Evolutionary conservation across 1,139 yeast species (phyloP), one percentile per base, ranked within the genome.

Genomic region (Schwanniomyces etchellsii): DNA sequence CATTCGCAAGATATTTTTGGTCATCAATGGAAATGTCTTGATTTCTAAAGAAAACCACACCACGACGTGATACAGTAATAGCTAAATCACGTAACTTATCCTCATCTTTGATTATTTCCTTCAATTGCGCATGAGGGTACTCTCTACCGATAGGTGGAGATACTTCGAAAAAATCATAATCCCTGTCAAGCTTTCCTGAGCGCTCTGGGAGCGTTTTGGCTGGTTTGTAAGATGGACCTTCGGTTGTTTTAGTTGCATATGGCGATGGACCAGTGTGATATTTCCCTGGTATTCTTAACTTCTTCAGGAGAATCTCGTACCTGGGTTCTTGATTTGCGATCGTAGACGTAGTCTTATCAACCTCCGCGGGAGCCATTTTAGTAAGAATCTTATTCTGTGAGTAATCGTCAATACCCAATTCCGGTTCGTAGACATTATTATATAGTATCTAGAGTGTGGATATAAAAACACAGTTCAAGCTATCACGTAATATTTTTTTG

Each of bases 201-300:
- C 34, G 36, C 18, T 30, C 11, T 12, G 28, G 28, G 13, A 26
- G 16, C 9, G 15, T 4, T 5, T 25, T 24, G 7, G n/a, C 20
- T 12, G 31, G 30, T 15, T 34, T 25, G 23, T 34, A 34, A 15
- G 35, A 33, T 11, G 35, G 35, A 5, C 35, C 35, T 14, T 30
- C 34, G 2, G 16, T 22, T 12, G 14, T 16, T 11, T 24, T 30
- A n/a, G 29, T 33, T n/a, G 35, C 33, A 14, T 33, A 27, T 9
- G 35, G 35, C 3, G 35, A 33, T 7, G 35, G 33, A 14, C 35
- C 35, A 4, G 17, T 12, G 11, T 21, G n/a, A n/a, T 14, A 16
- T 10, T 21, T 16, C 9, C 20, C 27, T 18, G n/a, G n/a, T n/a
- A n/a, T n/a, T n/a, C n/a, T n/a, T n/a, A n/a, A n/a, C n/a, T n/a